Evolutionary conservation across 2,329 filamentous ascomycete species (phyloP).

Genomic region (Coleophoma cylindrospora): DNA sequence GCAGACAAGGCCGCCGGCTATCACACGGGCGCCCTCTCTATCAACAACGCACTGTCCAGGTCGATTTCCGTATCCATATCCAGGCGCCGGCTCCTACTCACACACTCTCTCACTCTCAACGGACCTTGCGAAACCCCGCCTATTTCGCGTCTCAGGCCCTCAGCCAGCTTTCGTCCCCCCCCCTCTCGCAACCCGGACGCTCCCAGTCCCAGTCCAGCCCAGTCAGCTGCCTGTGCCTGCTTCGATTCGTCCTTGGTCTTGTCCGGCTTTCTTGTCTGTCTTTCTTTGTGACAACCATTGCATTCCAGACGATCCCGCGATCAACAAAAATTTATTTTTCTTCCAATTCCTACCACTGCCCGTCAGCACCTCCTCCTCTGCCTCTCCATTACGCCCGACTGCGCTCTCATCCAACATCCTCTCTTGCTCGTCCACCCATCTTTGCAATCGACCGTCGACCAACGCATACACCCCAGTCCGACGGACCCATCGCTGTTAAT

Average conservation of each 20-base stretch:
- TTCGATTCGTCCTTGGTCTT: no score
- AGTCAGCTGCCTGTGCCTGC: not conserved
- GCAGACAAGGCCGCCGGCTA: no score
- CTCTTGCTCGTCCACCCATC: no score
- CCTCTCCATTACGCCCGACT: not conserved
- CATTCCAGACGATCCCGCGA: not conserved
- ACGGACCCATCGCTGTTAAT: not conserved
- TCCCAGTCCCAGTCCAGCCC: not conserved
- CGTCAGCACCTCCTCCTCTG: not conserved
- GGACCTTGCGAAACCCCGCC: no score
- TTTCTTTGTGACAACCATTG: not conserved
- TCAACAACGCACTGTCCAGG: no score
- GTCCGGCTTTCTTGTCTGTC: not conserved
- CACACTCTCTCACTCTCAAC: no score
- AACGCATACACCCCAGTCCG: not conserved
- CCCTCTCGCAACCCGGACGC: not conserved
- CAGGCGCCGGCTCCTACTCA: no score
- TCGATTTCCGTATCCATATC: no score
- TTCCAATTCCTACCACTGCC: not conserved
- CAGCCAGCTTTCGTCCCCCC: no score
- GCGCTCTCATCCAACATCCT: no score
- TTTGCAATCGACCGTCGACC: not conserved
- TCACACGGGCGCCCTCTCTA: no score
- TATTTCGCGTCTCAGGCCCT: no score
- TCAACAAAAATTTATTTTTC: not conserved